Base-by-base conservation (phyloP, 2,329 filamentous ascomycete species). In the Penicillium crustosum region DNA sequence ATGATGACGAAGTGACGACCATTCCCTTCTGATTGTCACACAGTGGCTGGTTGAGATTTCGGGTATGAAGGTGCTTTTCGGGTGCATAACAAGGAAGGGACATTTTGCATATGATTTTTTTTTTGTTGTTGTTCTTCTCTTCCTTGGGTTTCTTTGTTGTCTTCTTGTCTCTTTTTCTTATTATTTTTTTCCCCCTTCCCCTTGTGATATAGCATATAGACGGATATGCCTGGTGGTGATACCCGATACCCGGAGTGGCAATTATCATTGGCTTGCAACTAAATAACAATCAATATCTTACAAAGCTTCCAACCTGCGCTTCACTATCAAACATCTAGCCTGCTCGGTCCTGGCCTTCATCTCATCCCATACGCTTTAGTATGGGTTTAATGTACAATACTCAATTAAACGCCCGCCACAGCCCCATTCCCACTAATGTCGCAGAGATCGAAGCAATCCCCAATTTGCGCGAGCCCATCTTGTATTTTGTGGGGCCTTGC, bases 391-490 rank as follows among this genome's bases (percentile, higher is more conserved):
- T 23, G 38, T 43, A 42, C 44, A 25, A n/a, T 29, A 25, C 55
- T 79, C 73, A 88, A 65, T 83, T 82, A 57, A 87, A 81, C 27
- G 88, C 78, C 62, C 89, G 81, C 81, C 85, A 93, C 23, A 92
- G 70, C 0, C 89, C 89, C 77, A 91, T 80, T 70, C 86, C 89
- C 6, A 86, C 83, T 50, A 93, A 77, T 6, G 83, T 83, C 10
- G 89, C 75, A 6, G 89, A 90, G 58, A 91, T 87, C 29, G 81
- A 80, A 4, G 84, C 80, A 61, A 93, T 88, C 45, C 88, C 89
- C 38, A 86, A 66, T 66, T 83, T 84, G 59, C 90, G 83, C 65
- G 87, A 89, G 61, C 83, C 83, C 82, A 92, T 87, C 59, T 89
- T 89, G 69, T 92, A 87, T 66, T 85, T 82, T 27, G 87, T 88